phyloP scores from a whole-genome alignment of 2,329 filamentous ascomycete species.

The Leptographium wingfieldii region DNA sequence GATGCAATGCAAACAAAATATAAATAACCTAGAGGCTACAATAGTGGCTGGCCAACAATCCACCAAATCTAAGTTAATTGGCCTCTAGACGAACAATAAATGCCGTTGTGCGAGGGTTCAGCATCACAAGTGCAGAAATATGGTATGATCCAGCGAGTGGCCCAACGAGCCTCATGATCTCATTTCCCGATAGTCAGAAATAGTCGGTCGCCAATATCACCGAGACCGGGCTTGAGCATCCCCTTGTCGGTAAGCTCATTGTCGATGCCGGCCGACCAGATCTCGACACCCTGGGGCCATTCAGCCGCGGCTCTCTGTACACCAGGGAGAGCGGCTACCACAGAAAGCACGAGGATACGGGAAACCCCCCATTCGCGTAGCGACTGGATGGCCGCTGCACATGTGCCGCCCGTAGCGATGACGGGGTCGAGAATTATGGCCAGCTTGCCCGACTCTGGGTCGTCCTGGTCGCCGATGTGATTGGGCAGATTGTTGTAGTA shows the following conservation, averaged over 20 bases:
- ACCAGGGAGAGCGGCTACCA: conserved; percentile 64
- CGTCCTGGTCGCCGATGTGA: conserved; percentile 36
- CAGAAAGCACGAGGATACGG: conserved; percentile 60
- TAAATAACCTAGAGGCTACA: not conserved
- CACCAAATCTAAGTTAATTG: no score
- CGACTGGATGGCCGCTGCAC: conserved; percentile 78
- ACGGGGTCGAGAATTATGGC: conserved; percentile 85
- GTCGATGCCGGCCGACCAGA: conserved; percentile 79
- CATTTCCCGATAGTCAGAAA: conserved; percentile 83
- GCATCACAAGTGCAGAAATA: no score
- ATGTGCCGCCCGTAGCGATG: conserved; percentile 87
- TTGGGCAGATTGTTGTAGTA: conserved; percentile 97
- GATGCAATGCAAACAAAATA: not conserved
- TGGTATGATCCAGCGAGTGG: no score
- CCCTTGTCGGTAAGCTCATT: conserved; percentile 59
- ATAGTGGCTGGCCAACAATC: not conserved
- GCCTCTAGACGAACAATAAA: no score
- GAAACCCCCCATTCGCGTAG: conserved; percentile 85
- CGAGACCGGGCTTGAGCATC: conserved; percentile 83
- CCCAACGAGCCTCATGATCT: not conserved
- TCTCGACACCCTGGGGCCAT: conserved; percentile 64
- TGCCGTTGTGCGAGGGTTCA: no score
- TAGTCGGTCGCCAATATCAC: conserved; percentile 81
- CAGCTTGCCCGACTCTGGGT: conserved; percentile 33
- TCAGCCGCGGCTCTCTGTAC: conserved; percentile 57